These are phyloP conservation scores for Komagataella pseudopastoris DNA, from an alignment of 805 yeast genomes.

Conservation along the genomic window DNA sequence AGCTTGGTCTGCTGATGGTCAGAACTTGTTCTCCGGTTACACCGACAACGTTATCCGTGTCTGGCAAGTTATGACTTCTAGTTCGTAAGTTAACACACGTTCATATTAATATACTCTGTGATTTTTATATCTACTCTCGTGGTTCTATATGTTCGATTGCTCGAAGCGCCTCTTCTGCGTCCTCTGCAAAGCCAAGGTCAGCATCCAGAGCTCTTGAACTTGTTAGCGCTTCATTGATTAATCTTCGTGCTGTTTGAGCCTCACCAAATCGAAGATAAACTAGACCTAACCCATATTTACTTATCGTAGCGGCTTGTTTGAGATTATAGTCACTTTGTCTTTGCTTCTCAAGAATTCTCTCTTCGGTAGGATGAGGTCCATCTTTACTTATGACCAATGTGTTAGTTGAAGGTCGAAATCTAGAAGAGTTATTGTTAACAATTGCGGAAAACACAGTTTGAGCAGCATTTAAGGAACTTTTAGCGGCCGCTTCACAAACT, in stretches of 20 bases:
- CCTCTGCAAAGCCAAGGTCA: not conserved
- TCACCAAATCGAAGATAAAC: not conserved
- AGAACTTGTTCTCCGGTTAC: slow-evolving; percentile 99
- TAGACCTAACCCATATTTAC: not conserved
- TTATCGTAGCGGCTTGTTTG: not conserved
- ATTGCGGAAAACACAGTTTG: not conserved
- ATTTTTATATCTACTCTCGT: not conserved
- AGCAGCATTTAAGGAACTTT: slow-evolving; percentile 3
- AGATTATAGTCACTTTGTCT: not conserved
- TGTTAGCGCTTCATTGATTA: not conserved
- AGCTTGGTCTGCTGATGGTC: slow-evolving; percentile 99
- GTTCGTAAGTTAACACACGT: slow-evolving; percentile 7
- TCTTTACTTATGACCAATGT: not conserved
- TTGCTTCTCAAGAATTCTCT: not conserved
- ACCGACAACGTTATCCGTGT: slow-evolving; percentile 99
- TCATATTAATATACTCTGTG: not conserved
- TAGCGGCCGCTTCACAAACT: slow-evolving; percentile 6
- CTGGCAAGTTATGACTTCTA: slow-evolving; percentile 98
- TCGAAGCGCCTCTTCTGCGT: not conserved
- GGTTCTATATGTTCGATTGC: not conserved
- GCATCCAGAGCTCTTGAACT: not conserved
- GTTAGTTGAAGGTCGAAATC: not conserved
- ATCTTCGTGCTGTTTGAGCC: not conserved
- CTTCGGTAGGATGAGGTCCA: not conserved
- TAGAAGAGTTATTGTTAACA: not conserved